Evolutionary conservation across 2,329 filamentous ascomycete genomes (phyloP), one percentile per base, ranked within the genome.

Genomic region (Exophiala bonariae): DNA sequence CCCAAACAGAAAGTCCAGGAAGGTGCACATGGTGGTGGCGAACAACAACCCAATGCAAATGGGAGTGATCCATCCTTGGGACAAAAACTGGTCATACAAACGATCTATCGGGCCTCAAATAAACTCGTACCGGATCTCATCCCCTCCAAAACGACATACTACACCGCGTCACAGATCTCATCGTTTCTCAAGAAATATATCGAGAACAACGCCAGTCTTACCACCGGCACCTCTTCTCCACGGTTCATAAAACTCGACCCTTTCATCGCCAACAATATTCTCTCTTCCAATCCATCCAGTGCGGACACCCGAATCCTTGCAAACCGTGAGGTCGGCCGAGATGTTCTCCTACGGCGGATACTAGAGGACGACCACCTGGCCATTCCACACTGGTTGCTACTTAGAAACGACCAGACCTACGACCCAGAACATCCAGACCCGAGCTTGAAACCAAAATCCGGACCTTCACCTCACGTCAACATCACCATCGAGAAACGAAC

Each of bases 401-500:
- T 83, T 3, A 72, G 74, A 16, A 74, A 75, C 44, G 63, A 69
- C 18, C 67, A 71, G 14, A 56, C 62, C 6, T 64, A 68, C 16
- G 60, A 65, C 5, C 35, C 55, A 6, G 56, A 53, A 66, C 66
- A 47, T 55, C 65, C 3, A 61, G 72, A 54, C 65, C 64, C 1
- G 52, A 65, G 10, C 49, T 62, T 73, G n/a, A 86, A 85, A 61
- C 78, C 81, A 1, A 83, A 80, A 61, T 70, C 80, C 2, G 83
- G 83, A 1, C 63, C 75, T 1, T 69, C 80, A 4, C 82, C 83
- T 0, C 83, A 82, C 54, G 72, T 83, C 20, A 72, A 72, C 13
- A 74, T 87, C 40, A 73, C 72, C 0, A 66, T 86, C 7, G 83
- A 86, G 60, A 83, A 79, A 14, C 76, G 83, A n/a, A 79, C 76